Percentiles rank a stretch among this genome's conserved stretches.
phyloP scores from a whole-genome alignment of 2,329 filamentous ascomycete genomes.

The Neodidymelliopsis sp. region DNA sequence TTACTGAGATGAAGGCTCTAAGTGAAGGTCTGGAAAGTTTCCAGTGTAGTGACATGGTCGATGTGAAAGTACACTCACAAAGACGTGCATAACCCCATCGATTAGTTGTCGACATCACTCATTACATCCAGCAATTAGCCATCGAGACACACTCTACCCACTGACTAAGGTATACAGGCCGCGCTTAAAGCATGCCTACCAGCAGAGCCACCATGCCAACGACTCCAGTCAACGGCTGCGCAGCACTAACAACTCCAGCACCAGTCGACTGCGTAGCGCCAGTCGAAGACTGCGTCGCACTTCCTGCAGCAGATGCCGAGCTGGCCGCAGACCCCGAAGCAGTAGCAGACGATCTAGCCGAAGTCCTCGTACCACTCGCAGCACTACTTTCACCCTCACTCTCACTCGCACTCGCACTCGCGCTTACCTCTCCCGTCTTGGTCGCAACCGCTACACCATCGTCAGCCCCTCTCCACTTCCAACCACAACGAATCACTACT shows the following conservation, averaged over 20 bases:
- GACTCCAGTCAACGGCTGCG: conserved; percentile 9
- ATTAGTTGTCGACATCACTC: no score
- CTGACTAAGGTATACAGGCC: no score
- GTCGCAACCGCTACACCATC: conserved; percentile 3
- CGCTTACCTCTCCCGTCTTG: neutral
- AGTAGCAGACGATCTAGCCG: conserved; percentile 1
- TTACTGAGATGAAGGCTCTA: no score
- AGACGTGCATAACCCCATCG: no score
- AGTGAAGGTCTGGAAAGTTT: no score
- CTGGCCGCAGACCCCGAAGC: conserved; percentile 1
- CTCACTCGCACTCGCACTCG: neutral
- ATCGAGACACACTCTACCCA: no score
- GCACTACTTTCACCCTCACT: neutral
- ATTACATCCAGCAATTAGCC: no score
- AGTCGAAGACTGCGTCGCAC: conserved; percentile 13
- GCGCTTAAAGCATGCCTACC: conserved; percentile 8
- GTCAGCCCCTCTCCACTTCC: neutral
- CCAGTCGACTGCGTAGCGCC: conserved; percentile 4
- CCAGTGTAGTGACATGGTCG: no score
- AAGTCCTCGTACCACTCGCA: conserved; percentile 4
- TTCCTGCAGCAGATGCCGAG: neutral
- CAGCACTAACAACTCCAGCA: conserved; percentile 9
- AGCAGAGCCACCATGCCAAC: conserved; percentile 15
- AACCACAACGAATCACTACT: neutral
- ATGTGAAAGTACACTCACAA: no score